These are phyloP conservation scores for Eutrema japonicum DNA, from an alignment of 345 rosid species.

Conservation along the genomic window DNA sequence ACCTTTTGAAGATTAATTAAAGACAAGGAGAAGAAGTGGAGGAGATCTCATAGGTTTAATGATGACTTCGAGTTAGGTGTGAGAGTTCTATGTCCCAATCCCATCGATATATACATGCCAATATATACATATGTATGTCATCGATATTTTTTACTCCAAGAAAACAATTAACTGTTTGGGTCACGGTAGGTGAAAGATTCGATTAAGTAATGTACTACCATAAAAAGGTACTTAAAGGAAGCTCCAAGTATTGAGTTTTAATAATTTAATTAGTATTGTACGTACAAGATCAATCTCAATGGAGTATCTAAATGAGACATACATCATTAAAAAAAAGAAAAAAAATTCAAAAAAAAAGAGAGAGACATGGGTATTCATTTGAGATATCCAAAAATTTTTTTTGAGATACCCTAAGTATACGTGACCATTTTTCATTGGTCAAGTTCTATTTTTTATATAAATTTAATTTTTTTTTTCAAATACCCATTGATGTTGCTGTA, in stretches of 20 bases:
- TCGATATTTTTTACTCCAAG: slow-evolving; percentile 27
- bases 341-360: too few species aligned
- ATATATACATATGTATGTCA: neutral
- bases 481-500: neutral
- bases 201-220: slow-evolving; percentile 8
- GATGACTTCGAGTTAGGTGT: slow-evolving; percentile 37
- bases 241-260: slow-evolving; percentile 27
- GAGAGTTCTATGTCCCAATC: slow-evolving; percentile 31
- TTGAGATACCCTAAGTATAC: too few species aligned
- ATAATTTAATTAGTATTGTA: neutral
- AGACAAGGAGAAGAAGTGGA: slow-evolving; percentile 18
- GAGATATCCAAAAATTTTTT: too few species aligned
- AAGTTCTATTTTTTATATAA: too few species aligned
- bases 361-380: too few species aligned
- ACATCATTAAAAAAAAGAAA: too few species aligned
- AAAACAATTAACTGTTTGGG: slow-evolving; percentile 30
- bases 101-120: slow-evolving; percentile 29
- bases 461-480: too few species aligned
- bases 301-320: too few species aligned
- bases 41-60: neutral
- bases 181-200: slow-evolving; percentile 31
- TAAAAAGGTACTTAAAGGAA: slow-evolving; percentile 36
- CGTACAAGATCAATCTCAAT: neutral
- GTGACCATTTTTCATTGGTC: too few species aligned
- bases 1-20: slow-evolving; percentile 13